Conservation (phyloP, 192 early-diverging fungal genomes). For the Paraglomus occultum region DNA sequence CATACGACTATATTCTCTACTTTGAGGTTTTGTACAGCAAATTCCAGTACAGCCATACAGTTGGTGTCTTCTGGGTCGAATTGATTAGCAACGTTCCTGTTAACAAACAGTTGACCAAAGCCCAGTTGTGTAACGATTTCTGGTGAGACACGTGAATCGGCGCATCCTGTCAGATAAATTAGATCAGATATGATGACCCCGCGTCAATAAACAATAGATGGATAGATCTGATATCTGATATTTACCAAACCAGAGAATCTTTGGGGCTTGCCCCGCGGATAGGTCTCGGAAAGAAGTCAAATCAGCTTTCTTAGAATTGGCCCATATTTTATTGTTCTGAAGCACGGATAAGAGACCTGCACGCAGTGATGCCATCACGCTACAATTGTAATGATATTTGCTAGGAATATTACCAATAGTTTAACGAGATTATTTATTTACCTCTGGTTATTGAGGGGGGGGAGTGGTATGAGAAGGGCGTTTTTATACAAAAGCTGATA, state of each 20-base stretch:
- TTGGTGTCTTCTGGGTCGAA: constrained; percentile 78
- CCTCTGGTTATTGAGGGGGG: too few species aligned
- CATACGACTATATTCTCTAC: constrained; percentile 94
- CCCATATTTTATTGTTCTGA: constrained; percentile 66
- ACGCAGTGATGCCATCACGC: neutral
- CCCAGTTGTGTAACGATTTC: constrained; percentile 66
- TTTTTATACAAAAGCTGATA: too few species aligned
- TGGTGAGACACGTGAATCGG: constrained; percentile 90
- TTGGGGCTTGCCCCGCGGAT: constrained; percentile 74
- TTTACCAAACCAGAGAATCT: constrained; percentile 82
- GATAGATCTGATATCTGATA: constrained; percentile 1
- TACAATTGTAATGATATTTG: neutral
- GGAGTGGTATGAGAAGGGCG: too few species aligned
- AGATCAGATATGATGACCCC: neutral
- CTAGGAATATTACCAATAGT: too few species aligned
- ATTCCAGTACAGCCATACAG: constrained; percentile 86
- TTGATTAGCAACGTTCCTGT: constrained; percentile 97
- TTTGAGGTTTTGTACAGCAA: constrained; percentile 86
- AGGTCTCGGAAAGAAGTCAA: constrained; percentile 76
- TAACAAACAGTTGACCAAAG: constrained; percentile 91
- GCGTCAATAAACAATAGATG: constrained; percentile 8
- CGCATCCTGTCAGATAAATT: constrained; percentile 60
- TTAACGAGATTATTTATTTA: too few species aligned
- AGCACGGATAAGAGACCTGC: constrained; percentile 31
- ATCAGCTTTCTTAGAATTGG: constrained; percentile 49